These are phyloP conservation scores for Colletotrichum tanaceti DNA, from an alignment of 2,329 filamentous ascomycete species.

Conservation along the genomic window DNA sequence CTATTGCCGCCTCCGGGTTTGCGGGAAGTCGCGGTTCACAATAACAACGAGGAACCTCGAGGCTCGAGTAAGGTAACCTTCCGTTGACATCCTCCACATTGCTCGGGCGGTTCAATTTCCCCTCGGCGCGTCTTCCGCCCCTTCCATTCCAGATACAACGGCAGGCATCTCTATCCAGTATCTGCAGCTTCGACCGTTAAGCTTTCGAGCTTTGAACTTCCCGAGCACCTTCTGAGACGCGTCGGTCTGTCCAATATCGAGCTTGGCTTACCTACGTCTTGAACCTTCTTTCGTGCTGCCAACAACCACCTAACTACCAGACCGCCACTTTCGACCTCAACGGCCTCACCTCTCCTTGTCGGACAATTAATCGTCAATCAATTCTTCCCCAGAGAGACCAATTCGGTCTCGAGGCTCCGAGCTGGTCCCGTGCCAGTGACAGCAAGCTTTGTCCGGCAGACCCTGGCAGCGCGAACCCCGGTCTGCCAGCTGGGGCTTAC, in stretches of 20 bases:
- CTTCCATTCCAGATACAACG: not conserved
- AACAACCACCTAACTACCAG: conserved; percentile 1
- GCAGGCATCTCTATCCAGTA: not conserved
- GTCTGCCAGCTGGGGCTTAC: conserved; percentile 22
- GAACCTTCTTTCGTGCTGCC: conserved; percentile 20
- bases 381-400: too few relatives aligned
- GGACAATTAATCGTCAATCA: not conserved
- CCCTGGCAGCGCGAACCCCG: conserved; percentile 27
- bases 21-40: conserved; percentile 39
- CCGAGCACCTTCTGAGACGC: conserved; percentile 37
- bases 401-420: not conserved
- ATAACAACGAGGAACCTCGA: conserved; percentile 32
- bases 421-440: not conserved
- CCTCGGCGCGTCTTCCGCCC: not conserved
- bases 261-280: conserved; percentile 15
- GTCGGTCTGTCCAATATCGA: conserved; percentile 26
- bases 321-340: not conserved
- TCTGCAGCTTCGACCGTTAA: conserved; percentile 13
- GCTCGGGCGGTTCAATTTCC: not conserved
- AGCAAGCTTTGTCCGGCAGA: not conserved
- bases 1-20: conserved; percentile 16
- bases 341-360: conserved; percentile 2
- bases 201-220: conserved; percentile 33
- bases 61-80: too few relatives aligned
- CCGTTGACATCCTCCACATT: conserved; percentile 14